These are phyloP conservation scores for Lentinula novae-zelandiae DNA, from an alignment of 1,284 basidiomycete species.

Conservation along the genomic window DNA sequence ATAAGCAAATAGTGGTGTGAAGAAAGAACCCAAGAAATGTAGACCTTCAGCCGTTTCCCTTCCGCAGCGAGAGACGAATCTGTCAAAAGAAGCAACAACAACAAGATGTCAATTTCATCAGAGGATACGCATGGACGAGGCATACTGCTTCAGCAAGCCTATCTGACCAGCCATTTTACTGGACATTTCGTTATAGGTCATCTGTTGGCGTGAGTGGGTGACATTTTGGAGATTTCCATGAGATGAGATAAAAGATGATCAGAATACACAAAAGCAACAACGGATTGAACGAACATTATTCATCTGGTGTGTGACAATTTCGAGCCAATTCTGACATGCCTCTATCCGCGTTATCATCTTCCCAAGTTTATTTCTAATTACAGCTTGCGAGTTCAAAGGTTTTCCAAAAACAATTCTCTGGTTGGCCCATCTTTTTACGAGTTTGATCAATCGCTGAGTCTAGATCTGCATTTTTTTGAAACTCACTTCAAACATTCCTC, in stretches of 20 bases:
- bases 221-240: constrained; percentile 1
- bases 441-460: constrained; percentile 6
- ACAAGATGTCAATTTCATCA: neutral
- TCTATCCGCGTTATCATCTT: constrained; percentile 89
- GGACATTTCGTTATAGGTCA: constrained; percentile 80
- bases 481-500: constrained; percentile 78
- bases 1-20: neutral
- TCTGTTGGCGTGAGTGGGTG: constrained; percentile 37
- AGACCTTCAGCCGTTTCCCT: constrained; percentile 67
- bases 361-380: constrained; percentile 86
- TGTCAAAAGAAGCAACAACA: constrained; percentile 23
- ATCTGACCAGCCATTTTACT: constrained; percentile 73
- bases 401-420: constrained; percentile 88
- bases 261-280: neutral
- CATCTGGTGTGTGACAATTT: constrained; percentile 90
- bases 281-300: constrained; percentile 60
- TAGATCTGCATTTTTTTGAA: neutral
- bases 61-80: constrained; percentile 63
- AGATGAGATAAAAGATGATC: neutral
- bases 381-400: constrained; percentile 86
- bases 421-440: constrained; percentile 61
- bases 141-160: constrained; percentile 67
- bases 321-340: constrained; percentile 86
- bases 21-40: neutral
- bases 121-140: constrained; percentile 8